These are phyloP conservation scores for Bretziella fagacearum DNA, from an alignment of 2,329 filamentous ascomycete species.

Conservation along the genomic window DNA sequence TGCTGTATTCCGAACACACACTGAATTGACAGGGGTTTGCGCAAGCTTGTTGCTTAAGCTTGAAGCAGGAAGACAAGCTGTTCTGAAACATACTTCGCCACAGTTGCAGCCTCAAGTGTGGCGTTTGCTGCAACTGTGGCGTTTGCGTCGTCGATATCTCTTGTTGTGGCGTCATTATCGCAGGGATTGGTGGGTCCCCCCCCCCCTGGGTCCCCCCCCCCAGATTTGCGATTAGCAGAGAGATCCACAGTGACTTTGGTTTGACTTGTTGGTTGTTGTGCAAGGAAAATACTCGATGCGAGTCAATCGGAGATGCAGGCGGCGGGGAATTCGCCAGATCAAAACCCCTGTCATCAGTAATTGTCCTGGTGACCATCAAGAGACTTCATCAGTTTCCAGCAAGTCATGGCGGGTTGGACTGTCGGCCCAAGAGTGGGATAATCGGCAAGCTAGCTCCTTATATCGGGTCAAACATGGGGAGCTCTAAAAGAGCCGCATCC, in stretches of 20 bases:
- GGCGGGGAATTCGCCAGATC: not conserved
- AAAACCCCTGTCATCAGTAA: not conserved
- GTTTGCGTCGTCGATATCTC: not conserved
- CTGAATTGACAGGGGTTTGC: slow-evolving; percentile 8
- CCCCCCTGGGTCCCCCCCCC: too few relatives aligned
- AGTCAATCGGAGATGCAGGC: too few relatives aligned
- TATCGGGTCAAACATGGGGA: too few relatives aligned
- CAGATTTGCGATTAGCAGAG: too few relatives aligned
- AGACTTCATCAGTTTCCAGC: not conserved
- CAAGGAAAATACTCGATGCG: too few relatives aligned
- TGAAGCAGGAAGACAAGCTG: slow-evolving; percentile 1
- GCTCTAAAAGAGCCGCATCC: too few relatives aligned
- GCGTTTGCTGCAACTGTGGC: not conserved
- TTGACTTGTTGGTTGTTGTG: too few relatives aligned
- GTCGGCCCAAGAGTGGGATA: not conserved
- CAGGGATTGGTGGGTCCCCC: too few relatives aligned
- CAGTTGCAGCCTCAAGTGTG: not conserved
- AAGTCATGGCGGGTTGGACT: not conserved
- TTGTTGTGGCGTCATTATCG: too few relatives aligned
- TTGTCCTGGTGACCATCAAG: slow-evolving; percentile 3
- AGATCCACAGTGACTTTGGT: too few relatives aligned
- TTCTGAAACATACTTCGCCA: slow-evolving; percentile 9
- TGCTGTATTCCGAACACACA: slow-evolving; percentile 18
- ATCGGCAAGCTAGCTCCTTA: too few relatives aligned
- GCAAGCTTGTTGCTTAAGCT: slow-evolving; percentile 5